Percentiles rank a stretch among this genome's conserved stretches.
These are phyloP conservation scores for Amorphotheca resinae DNA, from an alignment of 495 filamentous ascomycete species.

Conservation along the genomic window DNA sequence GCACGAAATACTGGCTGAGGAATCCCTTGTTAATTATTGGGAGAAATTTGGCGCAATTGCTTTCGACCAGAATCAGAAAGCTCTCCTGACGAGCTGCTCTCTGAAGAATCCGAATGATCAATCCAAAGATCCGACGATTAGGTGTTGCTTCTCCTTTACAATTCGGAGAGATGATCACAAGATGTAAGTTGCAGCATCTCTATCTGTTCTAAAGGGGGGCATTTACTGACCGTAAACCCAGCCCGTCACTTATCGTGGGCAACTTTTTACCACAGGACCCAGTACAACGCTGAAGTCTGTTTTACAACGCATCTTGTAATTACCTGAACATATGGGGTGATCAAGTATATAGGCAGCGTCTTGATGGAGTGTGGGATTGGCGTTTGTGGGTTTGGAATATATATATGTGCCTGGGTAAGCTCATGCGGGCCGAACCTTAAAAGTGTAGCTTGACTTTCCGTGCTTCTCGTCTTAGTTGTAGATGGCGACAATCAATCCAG, in stretches of 20 bases:
- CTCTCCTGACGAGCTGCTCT: slow-evolving; percentile 86
- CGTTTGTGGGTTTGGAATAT: background rate
- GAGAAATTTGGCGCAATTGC: slow-evolving; percentile 98
- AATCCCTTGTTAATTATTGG: slow-evolving; percentile 93
- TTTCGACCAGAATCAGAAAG: slow-evolving; percentile 92
- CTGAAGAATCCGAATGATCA: slow-evolving; percentile 74
- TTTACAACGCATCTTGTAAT: background rate
- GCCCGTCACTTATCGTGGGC: slow-evolving; percentile 86
- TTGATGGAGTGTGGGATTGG: background rate
- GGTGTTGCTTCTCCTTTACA: slow-evolving; percentile 96
- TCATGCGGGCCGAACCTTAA: background rate
- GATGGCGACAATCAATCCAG: background rate
- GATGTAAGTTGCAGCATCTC: slow-evolving; percentile 53
- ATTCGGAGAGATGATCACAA: slow-evolving; percentile 90
- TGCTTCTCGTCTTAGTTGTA: background rate
- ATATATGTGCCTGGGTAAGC: no score
- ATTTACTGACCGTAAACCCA: slow-evolving; percentile 24
- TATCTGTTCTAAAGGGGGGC: background rate
- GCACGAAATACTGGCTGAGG: slow-evolving; percentile 90
- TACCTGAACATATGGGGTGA: background rate
- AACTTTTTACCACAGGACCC: slow-evolving; percentile 74
- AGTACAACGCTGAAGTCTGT: slow-evolving; percentile 18
- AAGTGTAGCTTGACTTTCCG: background rate
- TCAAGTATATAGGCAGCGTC: slow-evolving; percentile 3
- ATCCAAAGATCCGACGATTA: slow-evolving; percentile 58